Conservation (phyloP, 2,329 filamentous ascomycete species). For the Ophiostoma australiae region DNA sequence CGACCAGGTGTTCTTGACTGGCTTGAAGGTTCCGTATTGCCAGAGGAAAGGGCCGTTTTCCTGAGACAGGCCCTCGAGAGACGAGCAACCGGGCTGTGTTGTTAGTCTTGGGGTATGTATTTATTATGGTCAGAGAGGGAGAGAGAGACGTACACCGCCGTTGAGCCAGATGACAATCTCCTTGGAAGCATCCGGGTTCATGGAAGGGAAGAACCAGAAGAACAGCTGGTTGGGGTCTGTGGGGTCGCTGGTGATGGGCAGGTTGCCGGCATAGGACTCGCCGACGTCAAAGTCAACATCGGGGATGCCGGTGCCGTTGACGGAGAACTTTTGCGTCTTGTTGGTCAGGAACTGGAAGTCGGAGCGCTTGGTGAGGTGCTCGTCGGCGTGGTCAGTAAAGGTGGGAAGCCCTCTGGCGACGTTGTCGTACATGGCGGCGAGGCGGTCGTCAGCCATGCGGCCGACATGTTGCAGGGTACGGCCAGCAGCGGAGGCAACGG, state of each 20-base stretch:
- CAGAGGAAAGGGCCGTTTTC: slow-evolving; percentile 72
- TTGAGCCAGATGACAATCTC: slow-evolving; percentile 62
- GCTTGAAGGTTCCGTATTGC: slow-evolving; percentile 64
- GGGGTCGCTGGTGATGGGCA: slow-evolving; percentile 50
- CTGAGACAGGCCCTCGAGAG: slow-evolving; percentile 64
- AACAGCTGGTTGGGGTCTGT: slow-evolving; percentile 49
- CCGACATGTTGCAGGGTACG: slow-evolving; percentile 27
- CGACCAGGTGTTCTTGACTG: slow-evolving; percentile 62
- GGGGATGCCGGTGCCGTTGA: slow-evolving; percentile 61
- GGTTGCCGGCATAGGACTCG: slow-evolving; percentile 59
- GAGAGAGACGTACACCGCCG: slow-evolving; percentile 40
- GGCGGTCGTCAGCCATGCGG: not conserved
- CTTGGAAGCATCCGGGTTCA: slow-evolving; percentile 45
- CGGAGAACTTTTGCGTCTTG: slow-evolving; percentile 45
- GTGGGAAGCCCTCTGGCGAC: not conserved
- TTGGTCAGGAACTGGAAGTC: slow-evolving; percentile 25
- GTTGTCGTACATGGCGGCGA: slow-evolving; percentile 5
- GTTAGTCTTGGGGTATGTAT: no score
- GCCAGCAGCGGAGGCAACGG: slow-evolving; percentile 22
- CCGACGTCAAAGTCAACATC: slow-evolving; percentile 65
- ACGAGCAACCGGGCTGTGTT: slow-evolving; percentile 52
- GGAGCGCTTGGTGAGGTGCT: not conserved
- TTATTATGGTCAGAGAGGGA: no score
- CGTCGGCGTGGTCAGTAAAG: not conserved
- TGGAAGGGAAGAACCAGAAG: slow-evolving; percentile 64